Evolutionary conservation across 352 stramenopile genomes (phyloP).

Genomic region (Phytophthora quininea): DNA sequence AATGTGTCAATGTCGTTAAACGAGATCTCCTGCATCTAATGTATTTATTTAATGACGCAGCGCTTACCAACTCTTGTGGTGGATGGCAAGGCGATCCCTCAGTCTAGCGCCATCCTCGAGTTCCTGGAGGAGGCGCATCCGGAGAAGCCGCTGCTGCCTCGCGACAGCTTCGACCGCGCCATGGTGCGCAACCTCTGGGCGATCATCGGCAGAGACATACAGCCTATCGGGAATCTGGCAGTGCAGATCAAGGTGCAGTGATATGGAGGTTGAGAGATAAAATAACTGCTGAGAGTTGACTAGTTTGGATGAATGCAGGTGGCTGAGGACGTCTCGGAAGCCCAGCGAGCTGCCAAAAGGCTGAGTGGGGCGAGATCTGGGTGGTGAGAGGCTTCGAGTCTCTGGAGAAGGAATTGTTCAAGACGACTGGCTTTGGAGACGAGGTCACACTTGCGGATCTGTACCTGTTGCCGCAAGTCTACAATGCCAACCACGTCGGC

Average conservation of each 20-base stretch:
- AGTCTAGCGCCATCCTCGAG: slow-evolving; percentile 93
- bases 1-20: background rate
- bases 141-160: slow-evolving; percentile 74
- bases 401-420: slow-evolving; percentile 74
- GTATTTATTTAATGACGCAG: slow-evolving; percentile 19
- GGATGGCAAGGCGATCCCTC: slow-evolving; percentile 67
- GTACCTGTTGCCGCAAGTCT: slow-evolving; percentile 93
- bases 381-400: slow-evolving; percentile 85
- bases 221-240: slow-evolving; percentile 91
- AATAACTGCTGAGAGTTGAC: too few relatives aligned
- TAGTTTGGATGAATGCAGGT: slow-evolving; percentile 12
- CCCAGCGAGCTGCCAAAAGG: slow-evolving; percentile 55
- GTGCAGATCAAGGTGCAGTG: slow-evolving; percentile 64
- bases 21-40: background rate
- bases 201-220: slow-evolving; percentile 92
- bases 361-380: slow-evolving; percentile 62
- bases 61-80: slow-evolving; percentile 89
- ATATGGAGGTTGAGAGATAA: background rate
- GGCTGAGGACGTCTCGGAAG: slow-evolving; percentile 49
- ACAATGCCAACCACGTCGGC: slow-evolving; percentile 91
- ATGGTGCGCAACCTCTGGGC: slow-evolving; percentile 88
- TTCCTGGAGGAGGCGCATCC: slow-evolving; percentile 91
- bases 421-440: slow-evolving; percentile 72
- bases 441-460: slow-evolving; percentile 88
- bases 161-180: slow-evolving; percentile 66